Base-by-base conservation (phyloP, 1,284 basidiomycete species). In the Cutaneotrichosporon mucoides region DNA sequence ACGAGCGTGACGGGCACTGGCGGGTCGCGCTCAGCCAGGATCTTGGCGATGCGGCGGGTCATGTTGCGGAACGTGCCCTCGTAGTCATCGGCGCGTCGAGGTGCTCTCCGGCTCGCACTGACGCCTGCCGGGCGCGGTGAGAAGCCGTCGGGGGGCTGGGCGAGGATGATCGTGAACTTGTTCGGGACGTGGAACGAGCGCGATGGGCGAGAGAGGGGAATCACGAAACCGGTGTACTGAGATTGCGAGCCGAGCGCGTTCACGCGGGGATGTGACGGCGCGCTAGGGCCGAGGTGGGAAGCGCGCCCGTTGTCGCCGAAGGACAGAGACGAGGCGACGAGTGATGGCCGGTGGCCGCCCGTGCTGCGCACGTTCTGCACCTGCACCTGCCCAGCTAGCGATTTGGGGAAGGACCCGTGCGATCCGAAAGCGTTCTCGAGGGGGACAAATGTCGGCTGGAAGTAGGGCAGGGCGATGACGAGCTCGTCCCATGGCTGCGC, bases 41-140 rank as follows among this genome's bases (percentile, higher is more conserved):
- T 36, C 46, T 48, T 48, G 46, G 46, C 46, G 11, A 48, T 48
- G 33, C 46, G 46, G 46, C 46, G 34, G 5, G 46, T 12, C 34
- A 48, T 48, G 46, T 48, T 48, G 33, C 46, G 46, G 46, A 48
- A 48, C 34, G 46, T 48, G 33, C 46, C 46, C 46, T 48, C 46
- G 46, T 48, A 48, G 46, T 48, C 46, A 11, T 36, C 46, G 6
- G 46, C 46, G 33, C 46, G 46, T 6, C 46, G 13, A 1, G 46
- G 46, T 5, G 46, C 46, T 8, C 46, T 24, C 13, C 46, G 33
- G 5, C 24, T 34, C 4, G 46, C 46, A 11, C 24, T 12, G 1
- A 48, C 46, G 13, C 46, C 46, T 5, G 10, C 24, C 5, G 46
- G 46, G 13, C 46, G 46, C 12, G 46, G 46, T 2, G 46, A 10